Evolutionary conservation across 75 land plant genomes (phyloP), one percentile per base, ranked within the genome.

Genomic region (Cryptomeria japonica): DNA sequence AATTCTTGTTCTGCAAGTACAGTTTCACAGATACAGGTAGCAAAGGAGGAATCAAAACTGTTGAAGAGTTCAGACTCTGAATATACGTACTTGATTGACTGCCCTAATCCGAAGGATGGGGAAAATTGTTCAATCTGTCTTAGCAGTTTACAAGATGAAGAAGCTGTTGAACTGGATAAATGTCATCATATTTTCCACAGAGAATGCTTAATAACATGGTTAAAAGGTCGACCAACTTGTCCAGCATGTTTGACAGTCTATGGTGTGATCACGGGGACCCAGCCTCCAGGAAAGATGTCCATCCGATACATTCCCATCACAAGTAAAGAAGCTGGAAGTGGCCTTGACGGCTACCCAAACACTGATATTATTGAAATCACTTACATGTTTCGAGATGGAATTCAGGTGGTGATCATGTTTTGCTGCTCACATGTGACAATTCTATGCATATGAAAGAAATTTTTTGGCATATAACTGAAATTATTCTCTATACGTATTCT

Each of bases 51-150:
- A 36, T 38, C 72, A 3, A 2, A 53, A 16, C 89, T 36, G 15
- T 47, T 84, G 1, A 80, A 84, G 16, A 68, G 51, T 70, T 72
- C 86, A 38, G 53, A 51, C 19, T 83, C 86, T 70, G n/a, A 41
- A 80, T 14, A 44, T 44, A 11, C 83, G 22, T 80, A 44, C 83
- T 28, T 89, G 47, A 73, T 89, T 56, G 87, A 77, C 2, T 82
- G 68, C 79, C 86, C 85, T 42, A 91, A 90, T 18, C 83, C 85
- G 0, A 56, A 82, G 12, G 88, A 78, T 5, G 86, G 76, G n/a
- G 90, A 89, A 85, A 87, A 90, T 25, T 90, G 88, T 47, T 37
- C 90, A 37, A 83, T 90, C 0, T 90, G 90, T 86, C 80, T 86
- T 44, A 80, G 83, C 39, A 78, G 61, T 38, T 83, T 90, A 42